A percentile compares a stretch with the other conserved stretches of the same genome.
These are phyloP conservation scores for Kickxella alabastrina DNA, from an alignment of 192 early-diverging fungal species.

Conservation along the genomic window DNA sequence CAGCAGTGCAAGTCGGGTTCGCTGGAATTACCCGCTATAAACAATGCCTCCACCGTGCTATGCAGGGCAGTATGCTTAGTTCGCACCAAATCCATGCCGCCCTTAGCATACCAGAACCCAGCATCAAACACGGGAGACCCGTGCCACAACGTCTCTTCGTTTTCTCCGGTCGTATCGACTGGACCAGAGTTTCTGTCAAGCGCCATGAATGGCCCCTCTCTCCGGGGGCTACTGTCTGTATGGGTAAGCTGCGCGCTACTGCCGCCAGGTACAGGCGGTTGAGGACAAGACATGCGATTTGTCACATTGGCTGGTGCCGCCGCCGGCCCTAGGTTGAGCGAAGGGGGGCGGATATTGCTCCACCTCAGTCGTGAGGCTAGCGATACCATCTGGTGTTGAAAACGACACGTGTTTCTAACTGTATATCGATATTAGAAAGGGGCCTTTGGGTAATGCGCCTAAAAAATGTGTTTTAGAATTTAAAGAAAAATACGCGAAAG, in stretches of 20 bases:
- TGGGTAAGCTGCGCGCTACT: no score
- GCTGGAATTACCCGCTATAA: conserved; percentile 5
- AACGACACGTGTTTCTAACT: not conserved
- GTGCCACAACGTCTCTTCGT: conserved; percentile 17
- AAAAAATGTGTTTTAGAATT: not conserved
- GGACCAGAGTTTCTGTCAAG: not conserved
- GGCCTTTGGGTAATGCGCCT: not conserved
- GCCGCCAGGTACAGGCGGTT: not conserved
- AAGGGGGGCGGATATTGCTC: conserved; percentile 15
- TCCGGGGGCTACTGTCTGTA: not conserved
- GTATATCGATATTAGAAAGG: no score
- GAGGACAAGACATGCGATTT: no score
- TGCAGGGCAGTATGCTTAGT: conserved; percentile 18
- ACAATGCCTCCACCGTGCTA: conserved; percentile 24
- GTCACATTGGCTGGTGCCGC: no score
- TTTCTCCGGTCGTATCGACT: not conserved
- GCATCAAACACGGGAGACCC: conserved; percentile 47
- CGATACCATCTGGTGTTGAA: conserved; percentile 15
- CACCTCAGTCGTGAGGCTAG: conserved; percentile 27
- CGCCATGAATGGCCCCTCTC: not conserved
- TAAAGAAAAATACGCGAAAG: not conserved
- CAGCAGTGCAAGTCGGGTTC: conserved; percentile 26
- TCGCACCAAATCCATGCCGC: conserved; percentile 38
- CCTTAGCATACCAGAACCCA: conserved; percentile 29
- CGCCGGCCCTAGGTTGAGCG: conserved; percentile 2